These are phyloP conservation scores for Gonium pectorale DNA, from an alignment of 139 green algal species.

Conservation along the genomic window DNA sequence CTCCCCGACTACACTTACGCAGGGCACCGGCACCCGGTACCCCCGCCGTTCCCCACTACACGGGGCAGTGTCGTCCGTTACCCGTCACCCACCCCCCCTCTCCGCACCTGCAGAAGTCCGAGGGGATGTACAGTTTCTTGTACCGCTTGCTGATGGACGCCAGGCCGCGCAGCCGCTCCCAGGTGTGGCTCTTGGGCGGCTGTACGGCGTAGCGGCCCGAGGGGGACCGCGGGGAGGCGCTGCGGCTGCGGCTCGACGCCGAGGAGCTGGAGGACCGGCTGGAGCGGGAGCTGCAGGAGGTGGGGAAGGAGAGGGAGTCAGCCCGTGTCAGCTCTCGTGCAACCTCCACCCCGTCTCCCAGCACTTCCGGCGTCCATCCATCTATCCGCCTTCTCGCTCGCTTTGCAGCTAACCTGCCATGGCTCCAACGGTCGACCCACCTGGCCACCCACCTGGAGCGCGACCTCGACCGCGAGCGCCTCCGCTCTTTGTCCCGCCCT, in stretches of 20 bases:
- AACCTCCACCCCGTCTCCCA: no score
- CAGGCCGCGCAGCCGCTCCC: constrained; percentile 53
- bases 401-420: background rate
- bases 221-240: background rate
- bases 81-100: no score
- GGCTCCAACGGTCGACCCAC: background rate
- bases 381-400: no score
- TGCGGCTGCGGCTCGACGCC: constrained; percentile 10
- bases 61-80: no score
- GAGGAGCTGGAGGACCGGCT: constrained; percentile 1
- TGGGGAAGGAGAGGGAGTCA: background rate
- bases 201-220: constrained; percentile 53
- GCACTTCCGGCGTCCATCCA: no score
- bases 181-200: constrained; percentile 55
- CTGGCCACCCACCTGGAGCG: background rate
- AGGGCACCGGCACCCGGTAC: no score
- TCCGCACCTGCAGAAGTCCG: constrained; percentile 43
- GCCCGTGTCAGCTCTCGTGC: no score
- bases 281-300: constrained; percentile 14
- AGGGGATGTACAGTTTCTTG: constrained; percentile 73
- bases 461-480: constrained; percentile 23
- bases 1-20: no score
- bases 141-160: constrained; percentile 69
- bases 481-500: background rate
- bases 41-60: no score